Evolutionary conservation across 805 yeast species (phyloP), one percentile per base, ranked within the genome.

Genomic region (Jamesozyma rosinii): DNA sequence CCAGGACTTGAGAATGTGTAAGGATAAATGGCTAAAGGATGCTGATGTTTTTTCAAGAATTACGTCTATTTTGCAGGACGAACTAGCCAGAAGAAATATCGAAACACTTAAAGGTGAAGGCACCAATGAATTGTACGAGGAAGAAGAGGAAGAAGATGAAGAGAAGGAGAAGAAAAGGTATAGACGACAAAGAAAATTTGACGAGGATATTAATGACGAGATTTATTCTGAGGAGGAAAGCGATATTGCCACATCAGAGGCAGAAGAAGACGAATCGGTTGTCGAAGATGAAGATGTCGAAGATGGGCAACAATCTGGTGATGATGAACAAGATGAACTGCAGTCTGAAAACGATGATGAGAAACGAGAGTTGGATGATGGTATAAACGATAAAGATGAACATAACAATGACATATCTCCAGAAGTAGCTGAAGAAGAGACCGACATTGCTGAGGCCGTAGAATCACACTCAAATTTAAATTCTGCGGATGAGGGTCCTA

Each of bases 1-100:
- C 2, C 35, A 42, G 5, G 64, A 61, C 21, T 35, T 61, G 27
- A 39, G 29, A 5, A 30, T 35, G 3, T 59, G 56, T 34, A 59
- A 58, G 37, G 45, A 45, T 6, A 59, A 57, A 39, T 61, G 65
- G 65, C 21, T 52, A 22, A 51, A 58, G 26, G 61, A 59, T 49
- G 63, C 62, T 3, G 54, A 54, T 8, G 48, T 61, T 10, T 58
- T 59, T 32, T 44, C 51, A 2, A 57, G 53, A 33, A 51, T 61
- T 18, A 49, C 59, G 0, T 46, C 50, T 5, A 47, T 56, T 1
- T 44, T 61, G 18, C 54, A 52, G 30, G 61, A 52, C 14, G 64
- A 58, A 42, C 44, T 59, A 30, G 29, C 31, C 8, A 50, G 44
- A 32, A 54, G 64, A 45, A 47, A 53, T 36, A 32, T 49, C 17